Base-by-base conservation (phyloP, 345 rosid genomes). In the Ricinus communis region DNA sequence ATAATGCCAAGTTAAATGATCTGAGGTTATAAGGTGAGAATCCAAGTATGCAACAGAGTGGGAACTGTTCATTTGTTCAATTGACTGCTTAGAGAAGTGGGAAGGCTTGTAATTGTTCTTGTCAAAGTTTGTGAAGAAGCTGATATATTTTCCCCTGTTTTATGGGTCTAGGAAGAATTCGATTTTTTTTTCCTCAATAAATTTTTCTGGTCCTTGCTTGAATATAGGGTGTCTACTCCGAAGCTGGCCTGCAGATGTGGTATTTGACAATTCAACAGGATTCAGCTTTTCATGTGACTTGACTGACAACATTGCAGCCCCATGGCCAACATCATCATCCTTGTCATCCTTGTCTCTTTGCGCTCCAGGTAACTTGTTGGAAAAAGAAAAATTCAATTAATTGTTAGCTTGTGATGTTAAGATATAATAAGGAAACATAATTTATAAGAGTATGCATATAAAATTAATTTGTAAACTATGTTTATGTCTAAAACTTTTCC, bases 321-420 rank as follows among this genome's bases (percentile, higher is more conserved):
- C 99, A 45, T 95, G 99, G 99, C 99, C 99, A 62, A 81, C 87
- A 54, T 92, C 98, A 16, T 86, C 97, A 22, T 86, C 97, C 63
- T 72, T 90, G 81, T 79, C 97, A 70, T 83, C 97, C 31, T 38
- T 90, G 77, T 92, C 99, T 46, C 88, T 95, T 18, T 95, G 99
- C 82, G 97, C 99, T 66, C 97, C 97, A 41, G 99, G 97, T 94
- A 82, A 71, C 62, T 57, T 38, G 8, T 43, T 2, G 14, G 40
- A 31, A 63, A 11, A 21, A 67, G 41, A 40, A 57, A 68, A 52
- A 43, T 27, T 55, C 30, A 33, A 19, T 57, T 27, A 59, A 24
- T 5, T 1, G 55, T 40, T 65, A 41, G 10, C 24, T 74, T 22
- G 19, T 21, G 3, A 19, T 65, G 46, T 57, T 55, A 10, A 46